A percentile compares a stretch with the other conserved stretches of the same genome.
phyloP scores from a whole-genome alignment of 2,329 filamentous ascomycete species.

The Teratosphaeria epicoccoides region DNA sequence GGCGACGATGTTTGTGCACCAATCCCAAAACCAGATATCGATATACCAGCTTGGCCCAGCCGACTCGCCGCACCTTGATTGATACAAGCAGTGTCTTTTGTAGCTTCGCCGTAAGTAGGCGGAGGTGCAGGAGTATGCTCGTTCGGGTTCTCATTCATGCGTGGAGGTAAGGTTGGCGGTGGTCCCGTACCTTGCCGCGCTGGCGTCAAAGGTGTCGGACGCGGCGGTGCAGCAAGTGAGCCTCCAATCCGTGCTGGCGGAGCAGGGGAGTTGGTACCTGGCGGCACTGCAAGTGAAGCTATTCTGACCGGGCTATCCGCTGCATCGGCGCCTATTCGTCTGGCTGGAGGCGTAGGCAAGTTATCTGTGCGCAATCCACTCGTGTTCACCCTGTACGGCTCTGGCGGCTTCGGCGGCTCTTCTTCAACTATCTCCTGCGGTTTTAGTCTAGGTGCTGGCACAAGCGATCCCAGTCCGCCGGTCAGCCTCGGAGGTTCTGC shows the following conservation, averaged over 20 bases:
- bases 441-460: slow-evolving; percentile 27
- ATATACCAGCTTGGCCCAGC: slow-evolving; percentile 63
- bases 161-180: slow-evolving; percentile 62
- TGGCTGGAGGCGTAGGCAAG: slow-evolving; percentile 59
- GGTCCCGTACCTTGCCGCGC: slow-evolving; percentile 17
- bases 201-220: slow-evolving; percentile 14
- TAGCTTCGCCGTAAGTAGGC: slow-evolving; percentile 39
- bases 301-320: slow-evolving; percentile 17
- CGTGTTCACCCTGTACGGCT: slow-evolving; percentile 59
- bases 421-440: slow-evolving; percentile 27
- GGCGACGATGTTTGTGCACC: slow-evolving; percentile 28
- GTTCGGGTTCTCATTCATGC: slow-evolving; percentile 46
- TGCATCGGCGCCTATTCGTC: slow-evolving; percentile 28
- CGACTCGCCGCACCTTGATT: slow-evolving; percentile 54
- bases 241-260: slow-evolving; percentile 3
- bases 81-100: slow-evolving; percentile 25
- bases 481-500: slow-evolving; percentile 21
- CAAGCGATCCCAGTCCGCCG: slow-evolving; percentile 33
- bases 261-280: slow-evolving; percentile 11
- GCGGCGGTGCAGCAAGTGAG: slow-evolving; percentile 8
- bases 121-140: slow-evolving; percentile 36
- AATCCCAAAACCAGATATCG: slow-evolving; percentile 69
- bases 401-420: slow-evolving; percentile 37
- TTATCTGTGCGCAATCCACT: slow-evolving; percentile 59
- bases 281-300: slow-evolving; percentile 11